These are phyloP conservation scores for Rhododendron ferrugineum DNA, from an alignment of 148 eudicot species.

Conservation along the genomic window DNA sequence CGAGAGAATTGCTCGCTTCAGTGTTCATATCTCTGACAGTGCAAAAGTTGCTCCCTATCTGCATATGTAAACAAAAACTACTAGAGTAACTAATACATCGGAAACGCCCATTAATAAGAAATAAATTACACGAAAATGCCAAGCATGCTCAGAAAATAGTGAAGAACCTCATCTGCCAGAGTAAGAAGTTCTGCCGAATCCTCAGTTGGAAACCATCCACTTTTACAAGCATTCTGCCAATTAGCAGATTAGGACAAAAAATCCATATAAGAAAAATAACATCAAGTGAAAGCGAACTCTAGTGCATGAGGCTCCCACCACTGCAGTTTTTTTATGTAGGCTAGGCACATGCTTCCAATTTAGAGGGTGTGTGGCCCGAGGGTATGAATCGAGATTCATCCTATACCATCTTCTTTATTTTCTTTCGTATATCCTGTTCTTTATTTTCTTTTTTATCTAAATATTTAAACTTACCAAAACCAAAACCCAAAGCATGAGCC, in stretches of 20 bases:
- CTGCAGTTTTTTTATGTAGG: background rate
- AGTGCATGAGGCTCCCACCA: background rate
- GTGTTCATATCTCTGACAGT: conserved; percentile 28
- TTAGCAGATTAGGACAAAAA: background rate
- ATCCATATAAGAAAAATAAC: background rate
- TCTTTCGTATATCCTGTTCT: background rate
- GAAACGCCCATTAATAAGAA: background rate
- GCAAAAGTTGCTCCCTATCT: conserved; percentile 51
- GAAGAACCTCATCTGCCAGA: conserved; percentile 66
- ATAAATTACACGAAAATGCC: background rate
- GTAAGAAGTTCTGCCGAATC: conserved; percentile 53
- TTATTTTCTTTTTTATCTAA: background rate
- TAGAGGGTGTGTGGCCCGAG: background rate
- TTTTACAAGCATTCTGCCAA: conserved; percentile 74
- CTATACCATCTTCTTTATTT: background rate
- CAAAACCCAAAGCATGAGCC: background rate
- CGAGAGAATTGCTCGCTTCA: conserved; percentile 31
- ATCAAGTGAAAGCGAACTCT: background rate
- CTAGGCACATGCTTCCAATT: background rate
- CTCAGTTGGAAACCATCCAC: conserved; percentile 58
- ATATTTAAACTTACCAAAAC: background rate
- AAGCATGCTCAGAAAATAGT: background rate
- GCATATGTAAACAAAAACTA: conserved; percentile 10
- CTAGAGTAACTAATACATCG: background rate
- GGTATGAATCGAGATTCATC: background rate